Conservation (phyloP, 2,329 filamentous ascomycete genomes). For the Aspergillus latus region DNA sequence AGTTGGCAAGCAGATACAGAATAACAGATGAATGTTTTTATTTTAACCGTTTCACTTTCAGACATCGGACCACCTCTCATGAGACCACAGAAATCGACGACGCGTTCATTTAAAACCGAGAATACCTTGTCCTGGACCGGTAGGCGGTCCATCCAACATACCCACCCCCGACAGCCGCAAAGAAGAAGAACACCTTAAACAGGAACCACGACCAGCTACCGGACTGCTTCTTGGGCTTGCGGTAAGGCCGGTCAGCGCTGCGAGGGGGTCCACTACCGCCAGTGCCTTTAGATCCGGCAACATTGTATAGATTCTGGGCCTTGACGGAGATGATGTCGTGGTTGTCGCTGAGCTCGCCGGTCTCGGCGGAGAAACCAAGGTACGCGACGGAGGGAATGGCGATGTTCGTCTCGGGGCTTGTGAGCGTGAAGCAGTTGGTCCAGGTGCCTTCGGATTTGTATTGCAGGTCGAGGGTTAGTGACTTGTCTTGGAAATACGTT, state of each 20-base stretch:
- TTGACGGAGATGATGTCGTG: constrained; percentile 90
- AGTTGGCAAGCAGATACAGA: constrained; percentile 13
- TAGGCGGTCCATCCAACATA: constrained; percentile 88
- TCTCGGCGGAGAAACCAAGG: constrained; percentile 69
- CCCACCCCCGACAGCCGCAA: constrained; percentile 65
- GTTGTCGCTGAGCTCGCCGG: constrained; percentile 94
- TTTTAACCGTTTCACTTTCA: constrained; percentile 7
- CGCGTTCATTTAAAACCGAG: constrained; percentile 32
- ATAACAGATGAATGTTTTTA: constrained; percentile 12
- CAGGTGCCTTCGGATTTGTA: constrained; percentile 90
- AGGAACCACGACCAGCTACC: constrained; percentile 70
- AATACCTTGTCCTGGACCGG: constrained; percentile 59
- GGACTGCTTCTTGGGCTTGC: constrained; percentile 25
- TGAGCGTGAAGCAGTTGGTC: constrained; percentile 80
- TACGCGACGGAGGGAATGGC: constrained; percentile 74
- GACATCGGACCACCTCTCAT: background rate
- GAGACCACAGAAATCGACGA: no score
- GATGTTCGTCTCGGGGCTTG: constrained; percentile 61
- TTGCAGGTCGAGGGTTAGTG: constrained; percentile 83
- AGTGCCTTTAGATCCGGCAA: constrained; percentile 18
- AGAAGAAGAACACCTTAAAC: constrained; percentile 78
- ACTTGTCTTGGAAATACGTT: constrained; percentile 96
- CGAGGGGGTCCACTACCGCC: constrained; percentile 23
- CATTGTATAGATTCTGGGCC: constrained; percentile 82
- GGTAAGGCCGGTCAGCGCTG: constrained; percentile 20